phyloP scores from a whole-genome alignment of 208 protist species.

The Leishmania major region DNA sequence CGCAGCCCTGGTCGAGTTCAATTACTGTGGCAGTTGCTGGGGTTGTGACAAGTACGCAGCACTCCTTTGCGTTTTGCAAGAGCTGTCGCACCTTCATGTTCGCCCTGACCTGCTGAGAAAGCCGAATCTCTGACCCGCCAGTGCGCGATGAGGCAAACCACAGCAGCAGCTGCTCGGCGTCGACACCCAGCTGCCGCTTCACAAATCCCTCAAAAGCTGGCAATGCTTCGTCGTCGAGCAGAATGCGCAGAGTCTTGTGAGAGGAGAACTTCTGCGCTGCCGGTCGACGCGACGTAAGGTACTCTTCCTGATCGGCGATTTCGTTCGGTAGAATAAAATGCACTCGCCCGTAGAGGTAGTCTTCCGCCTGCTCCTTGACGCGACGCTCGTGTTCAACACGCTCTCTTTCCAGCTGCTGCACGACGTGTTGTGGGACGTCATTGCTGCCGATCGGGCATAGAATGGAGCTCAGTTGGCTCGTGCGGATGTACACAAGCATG shows the following conservation, averaged over 20 bases:
- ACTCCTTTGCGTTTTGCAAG: slow-evolving; percentile 58
- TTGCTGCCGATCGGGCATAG: slow-evolving; percentile 54
- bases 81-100: slow-evolving; percentile 68
- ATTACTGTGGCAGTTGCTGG: slow-evolving; percentile 42
- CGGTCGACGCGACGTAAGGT: slow-evolving; percentile 49
- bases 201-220: slow-evolving; percentile 62
- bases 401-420: slow-evolving; percentile 64
- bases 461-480: slow-evolving; percentile 59
- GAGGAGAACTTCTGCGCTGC: slow-evolving; percentile 58
- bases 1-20: slow-evolving; percentile 31
- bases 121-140: slow-evolving; percentile 25
- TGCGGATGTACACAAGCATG: slow-evolving; percentile 92
- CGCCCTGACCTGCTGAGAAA: slow-evolving; percentile 52
- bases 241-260: slow-evolving; percentile 57
- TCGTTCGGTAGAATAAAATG: slow-evolving; percentile 72
- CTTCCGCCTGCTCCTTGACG: slow-evolving; percentile 68
- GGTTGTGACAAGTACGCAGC: slow-evolving; percentile 73
- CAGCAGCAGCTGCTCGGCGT: slow-evolving; percentile 45
- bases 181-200: slow-evolving; percentile 39
- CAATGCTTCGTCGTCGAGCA: slow-evolving; percentile 65
- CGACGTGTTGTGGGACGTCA: slow-evolving; percentile 80
- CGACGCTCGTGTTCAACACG: slow-evolving; percentile 52
- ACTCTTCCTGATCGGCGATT: slow-evolving; percentile 64
- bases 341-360: slow-evolving; percentile 82
- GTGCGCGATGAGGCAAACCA: slow-evolving; percentile 58